Conservation (phyloP, 805 yeast species). For the Candida sithepensis region DNA sequence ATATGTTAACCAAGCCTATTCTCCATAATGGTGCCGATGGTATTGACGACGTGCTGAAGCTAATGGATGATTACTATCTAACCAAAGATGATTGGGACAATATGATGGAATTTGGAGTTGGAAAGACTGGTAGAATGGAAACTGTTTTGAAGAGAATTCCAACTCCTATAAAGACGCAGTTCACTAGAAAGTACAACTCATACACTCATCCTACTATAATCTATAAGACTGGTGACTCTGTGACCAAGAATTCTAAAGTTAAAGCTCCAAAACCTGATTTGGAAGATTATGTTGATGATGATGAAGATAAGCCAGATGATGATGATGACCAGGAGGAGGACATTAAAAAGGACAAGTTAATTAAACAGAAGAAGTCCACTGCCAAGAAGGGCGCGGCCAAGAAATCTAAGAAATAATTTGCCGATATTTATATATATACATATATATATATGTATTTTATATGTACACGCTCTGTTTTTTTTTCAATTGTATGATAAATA, state of each 20-base stretch:
- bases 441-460: too few species aligned
- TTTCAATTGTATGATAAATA: too few species aligned
- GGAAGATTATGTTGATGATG: constrained; percentile 70
- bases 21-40: constrained; percentile 55
- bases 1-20: constrained; percentile 58
- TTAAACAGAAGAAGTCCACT: constrained; percentile 51
- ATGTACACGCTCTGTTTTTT: too few species aligned
- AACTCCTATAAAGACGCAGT: constrained; percentile 75
- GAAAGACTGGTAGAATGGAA: constrained; percentile 41
- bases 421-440: too few species aligned
- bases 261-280: constrained; percentile 47
- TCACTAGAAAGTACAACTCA: constrained; percentile 81
- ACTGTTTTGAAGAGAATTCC: constrained; percentile 57
- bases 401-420: not conserved
- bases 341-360: constrained; percentile 58
- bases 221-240: constrained; percentile 65
- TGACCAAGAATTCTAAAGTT: constrained; percentile 35
- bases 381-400: constrained; percentile 3
- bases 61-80: constrained; percentile 80
- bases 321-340: constrained; percentile 40
- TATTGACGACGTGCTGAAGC: constrained; percentile 57
- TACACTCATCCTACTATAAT: constrained; percentile 81
- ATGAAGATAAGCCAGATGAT: constrained; percentile 38
- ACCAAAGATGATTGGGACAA: constrained; percentile 93
- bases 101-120: constrained; percentile 79